Conservation (phyloP, 345 rosid genomes). For the Hibiscus tridactylites region DNA sequence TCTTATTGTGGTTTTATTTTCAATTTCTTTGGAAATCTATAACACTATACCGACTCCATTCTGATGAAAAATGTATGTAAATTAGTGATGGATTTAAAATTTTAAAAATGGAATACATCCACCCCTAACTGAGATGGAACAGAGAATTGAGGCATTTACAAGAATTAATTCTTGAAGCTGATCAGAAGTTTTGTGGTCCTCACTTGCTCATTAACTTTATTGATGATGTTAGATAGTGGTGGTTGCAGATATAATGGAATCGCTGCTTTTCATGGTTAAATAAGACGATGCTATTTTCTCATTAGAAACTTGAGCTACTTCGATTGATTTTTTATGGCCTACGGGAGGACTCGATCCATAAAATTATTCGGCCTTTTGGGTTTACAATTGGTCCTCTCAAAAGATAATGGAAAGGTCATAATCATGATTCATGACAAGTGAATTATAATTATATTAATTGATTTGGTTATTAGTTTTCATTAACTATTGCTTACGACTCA, state of each 20-base stretch:
- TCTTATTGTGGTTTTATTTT: background rate
- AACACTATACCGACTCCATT: too few relatives aligned
- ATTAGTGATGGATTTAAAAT: too few relatives aligned
- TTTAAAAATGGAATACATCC: too few relatives aligned
- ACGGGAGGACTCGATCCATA: background rate
- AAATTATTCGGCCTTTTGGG: background rate
- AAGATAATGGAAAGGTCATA: background rate
- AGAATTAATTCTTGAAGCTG: background rate
- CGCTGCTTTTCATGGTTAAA: background rate
- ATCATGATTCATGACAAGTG: background rate
- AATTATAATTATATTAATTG: too few relatives aligned
- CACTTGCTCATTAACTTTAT: background rate
- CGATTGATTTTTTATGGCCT: background rate
- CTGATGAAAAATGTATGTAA: too few relatives aligned
- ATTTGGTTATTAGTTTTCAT: too few relatives aligned
- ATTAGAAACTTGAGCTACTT: background rate
- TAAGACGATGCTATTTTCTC: background rate
- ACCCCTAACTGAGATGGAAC: background rate
- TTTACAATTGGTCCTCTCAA: background rate
- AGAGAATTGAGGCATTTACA: background rate
- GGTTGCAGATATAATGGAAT: background rate
- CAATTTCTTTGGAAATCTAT: background rate
- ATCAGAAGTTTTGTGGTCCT: background rate
- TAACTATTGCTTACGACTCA: too few relatives aligned
- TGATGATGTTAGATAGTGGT: background rate